A percentile compares a stretch with the other conserved stretches of the same genome.
Evolutionary conservation across 73 alveolate genomes (phyloP).

Genomic region (Paramecium octaurelia): DNA sequence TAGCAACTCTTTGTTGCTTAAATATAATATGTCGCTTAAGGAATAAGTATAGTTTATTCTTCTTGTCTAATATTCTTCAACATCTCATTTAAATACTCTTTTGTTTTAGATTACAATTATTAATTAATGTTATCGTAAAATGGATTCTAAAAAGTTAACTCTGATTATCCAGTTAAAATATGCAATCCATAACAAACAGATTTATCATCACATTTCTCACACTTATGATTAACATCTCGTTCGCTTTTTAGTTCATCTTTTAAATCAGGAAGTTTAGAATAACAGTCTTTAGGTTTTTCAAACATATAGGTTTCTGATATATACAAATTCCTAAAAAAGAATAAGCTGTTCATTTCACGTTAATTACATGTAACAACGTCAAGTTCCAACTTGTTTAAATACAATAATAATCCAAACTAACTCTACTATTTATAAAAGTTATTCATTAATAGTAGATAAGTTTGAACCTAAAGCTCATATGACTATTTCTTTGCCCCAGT

Average conservation of each 20-base stretch:
- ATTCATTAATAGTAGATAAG: background rate
- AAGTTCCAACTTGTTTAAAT: background rate
- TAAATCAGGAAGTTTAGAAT: background rate
- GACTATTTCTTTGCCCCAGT: background rate
- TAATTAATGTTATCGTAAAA: background rate
- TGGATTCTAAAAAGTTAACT: background rate
- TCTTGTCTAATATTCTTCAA: background rate
- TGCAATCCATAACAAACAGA: background rate
- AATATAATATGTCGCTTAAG: background rate
- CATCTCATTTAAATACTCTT: background rate
- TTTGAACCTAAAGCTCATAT: background rate
- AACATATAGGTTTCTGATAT: background rate
- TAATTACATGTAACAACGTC: background rate
- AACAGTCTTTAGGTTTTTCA: background rate
- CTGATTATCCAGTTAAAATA: background rate
- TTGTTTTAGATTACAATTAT: background rate
- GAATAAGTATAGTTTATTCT: background rate
- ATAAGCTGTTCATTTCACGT: background rate
- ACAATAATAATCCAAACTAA: background rate
- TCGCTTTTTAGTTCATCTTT: background rate
- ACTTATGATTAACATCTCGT: background rate
- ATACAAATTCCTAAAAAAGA: background rate
- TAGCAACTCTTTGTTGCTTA: background rate
- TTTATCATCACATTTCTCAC: background rate
- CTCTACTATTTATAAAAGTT: background rate